Evolutionary conservation across 2,329 filamentous ascomycete genomes (phyloP), one percentile per base, ranked within the genome.

Genomic region (Colletotrichum somersetense): DNA sequence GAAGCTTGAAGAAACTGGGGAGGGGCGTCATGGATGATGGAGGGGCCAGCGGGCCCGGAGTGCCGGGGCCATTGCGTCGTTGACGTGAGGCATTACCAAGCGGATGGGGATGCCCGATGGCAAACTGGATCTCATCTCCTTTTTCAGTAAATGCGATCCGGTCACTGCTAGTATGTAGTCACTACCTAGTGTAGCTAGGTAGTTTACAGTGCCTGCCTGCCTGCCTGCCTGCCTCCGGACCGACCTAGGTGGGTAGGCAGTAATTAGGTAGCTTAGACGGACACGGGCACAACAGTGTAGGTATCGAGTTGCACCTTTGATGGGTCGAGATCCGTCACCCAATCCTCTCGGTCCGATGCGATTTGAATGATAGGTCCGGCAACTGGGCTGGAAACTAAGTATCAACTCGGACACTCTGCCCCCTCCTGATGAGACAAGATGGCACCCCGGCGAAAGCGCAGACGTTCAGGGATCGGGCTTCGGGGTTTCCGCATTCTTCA

Each of bases 41-140:
- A 52, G 46, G 59, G 59, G 44, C 59, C 44, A 26, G 30, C 61
- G 55, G 69, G 50, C 18, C 46, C 35, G 42, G 16, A 58, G n/a
- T 23, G 56, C 57, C 42, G 44, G 46, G 59, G 44, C n/a, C 42
- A 44, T 52, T 38, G 58, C 50, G 58, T 42, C 46, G 59, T 72
- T 64, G 66, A 61, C 66, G 66, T 69, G 69, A 72, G 53, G 52
- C 59, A 72, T 69, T 61, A 72, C 66, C 66, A 72, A 72, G 59
- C 59, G 35, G 20, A 56, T 38, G 33, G 53, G 33, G 53, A 56
- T 38, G 23, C 33, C 30, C 18, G 38, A 62, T 40, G 35, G 55
- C 33, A 8, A 65, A 69, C 38, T 61, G 66, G 66, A 64, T 67
- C 59, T 30, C 35, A 11, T 38, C 55, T 50, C 18, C n/a, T 42